These are phyloP conservation scores for Monosporascus sp. DNA, from an alignment of 2,329 filamentous ascomycete species.

Conservation along the genomic window DNA sequence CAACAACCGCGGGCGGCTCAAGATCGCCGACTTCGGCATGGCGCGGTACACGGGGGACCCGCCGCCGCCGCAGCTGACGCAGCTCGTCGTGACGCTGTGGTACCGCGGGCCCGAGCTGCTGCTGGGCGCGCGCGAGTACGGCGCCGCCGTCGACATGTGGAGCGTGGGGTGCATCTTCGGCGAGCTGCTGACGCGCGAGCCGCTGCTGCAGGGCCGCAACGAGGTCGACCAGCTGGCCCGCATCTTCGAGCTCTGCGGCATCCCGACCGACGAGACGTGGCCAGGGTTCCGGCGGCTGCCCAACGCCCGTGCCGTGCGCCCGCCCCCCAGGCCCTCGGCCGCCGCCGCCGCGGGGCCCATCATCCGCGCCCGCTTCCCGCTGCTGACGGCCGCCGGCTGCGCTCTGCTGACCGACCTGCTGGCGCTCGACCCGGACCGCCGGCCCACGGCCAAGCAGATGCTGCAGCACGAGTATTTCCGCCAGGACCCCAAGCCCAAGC, in stretches of 20 bases:
- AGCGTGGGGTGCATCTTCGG: conserved; percentile 93
- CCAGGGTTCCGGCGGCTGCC: conserved; percentile 81
- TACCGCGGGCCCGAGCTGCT: conserved; percentile 90
- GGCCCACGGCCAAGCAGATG: conserved; percentile 70
- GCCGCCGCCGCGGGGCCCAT: conserved; percentile 41
- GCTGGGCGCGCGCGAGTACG: conserved; percentile 74
- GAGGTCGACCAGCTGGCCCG: conserved; percentile 85
- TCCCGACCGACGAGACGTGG: conserved; percentile 80
- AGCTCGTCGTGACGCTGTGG: conserved; percentile 95
- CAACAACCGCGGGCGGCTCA: conserved; percentile 90
- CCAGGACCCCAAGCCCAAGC: conserved; percentile 87
- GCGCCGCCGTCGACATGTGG: conserved; percentile 83
- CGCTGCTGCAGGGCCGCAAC: conserved; percentile 81
- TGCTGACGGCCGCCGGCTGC: conserved; percentile 71
- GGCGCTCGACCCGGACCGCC: conserved; percentile 64
- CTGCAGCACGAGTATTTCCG: conserved; percentile 78
- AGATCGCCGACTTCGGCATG: conserved; percentile 98
- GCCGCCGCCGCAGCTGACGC: conserved; percentile 68
- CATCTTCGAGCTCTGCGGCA: conserved; percentile 85
- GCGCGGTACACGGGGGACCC: conserved; percentile 83
- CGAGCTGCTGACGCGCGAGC: conserved; percentile 79
- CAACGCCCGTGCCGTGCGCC: conserved; percentile 73
- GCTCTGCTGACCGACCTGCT: conserved; percentile 66
- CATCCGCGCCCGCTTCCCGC: conserved; percentile 74
- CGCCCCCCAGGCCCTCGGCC: conserved; percentile 47